These are phyloP conservation scores for Aristolochia californica DNA, from an alignment of 164 flowering plant species.

Conservation along the genomic window DNA sequence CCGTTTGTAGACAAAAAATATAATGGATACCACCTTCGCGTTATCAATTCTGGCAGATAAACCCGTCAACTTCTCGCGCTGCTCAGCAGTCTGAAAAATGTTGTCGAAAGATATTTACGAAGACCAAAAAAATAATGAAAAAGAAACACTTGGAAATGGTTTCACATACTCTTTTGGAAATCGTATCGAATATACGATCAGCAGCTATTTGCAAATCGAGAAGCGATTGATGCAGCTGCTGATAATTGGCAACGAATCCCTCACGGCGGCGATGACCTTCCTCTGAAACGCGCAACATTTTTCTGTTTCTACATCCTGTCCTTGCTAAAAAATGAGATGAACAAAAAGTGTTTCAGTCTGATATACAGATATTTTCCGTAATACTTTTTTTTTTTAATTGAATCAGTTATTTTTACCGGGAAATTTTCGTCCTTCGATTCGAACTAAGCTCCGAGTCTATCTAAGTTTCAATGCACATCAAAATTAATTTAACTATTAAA, in stretches of 20 bases:
- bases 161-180: constrained; percentile 13
- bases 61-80: constrained; percentile 12
- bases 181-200: constrained; percentile 16
- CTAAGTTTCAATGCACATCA: no score
- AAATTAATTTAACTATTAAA: no score
- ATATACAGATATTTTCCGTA: no score
- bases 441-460: no score
- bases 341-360: no score
- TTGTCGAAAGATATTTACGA: not conserved
- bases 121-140: not conserved
- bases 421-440: not conserved
- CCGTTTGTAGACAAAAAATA: no score
- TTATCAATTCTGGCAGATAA: constrained; percentile 12
- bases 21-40: constrained; percentile 11
- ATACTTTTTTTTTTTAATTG: no score
- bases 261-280: constrained; percentile 12
- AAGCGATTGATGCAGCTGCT: constrained; percentile 15
- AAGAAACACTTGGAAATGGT: not conserved
- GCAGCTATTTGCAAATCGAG: constrained; percentile 17
- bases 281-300: constrained; percentile 23
- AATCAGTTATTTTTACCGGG: no score
- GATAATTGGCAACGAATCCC: constrained; percentile 11
- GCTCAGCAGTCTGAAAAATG: constrained; percentile 9
- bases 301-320: no score
- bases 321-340: no score